Conservation (phyloP, 768 basidiomycete species). For the Suillus subluteus region DNA sequence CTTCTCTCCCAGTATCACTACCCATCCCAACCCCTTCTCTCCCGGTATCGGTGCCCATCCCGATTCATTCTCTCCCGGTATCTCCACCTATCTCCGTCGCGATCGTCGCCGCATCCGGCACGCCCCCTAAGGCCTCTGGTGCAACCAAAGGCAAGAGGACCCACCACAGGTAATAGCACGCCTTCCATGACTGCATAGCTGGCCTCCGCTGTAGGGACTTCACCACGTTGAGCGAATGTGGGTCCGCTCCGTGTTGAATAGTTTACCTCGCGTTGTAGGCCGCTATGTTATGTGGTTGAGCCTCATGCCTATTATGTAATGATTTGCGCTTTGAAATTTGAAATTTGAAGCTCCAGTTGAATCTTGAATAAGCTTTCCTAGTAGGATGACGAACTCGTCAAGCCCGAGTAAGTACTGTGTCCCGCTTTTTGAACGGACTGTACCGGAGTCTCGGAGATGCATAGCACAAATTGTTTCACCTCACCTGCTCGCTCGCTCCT, state of each 20-base stretch:
- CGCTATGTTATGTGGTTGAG: background rate
- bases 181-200: background rate
- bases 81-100: background rate
- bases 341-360: background rate
- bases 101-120: background rate
- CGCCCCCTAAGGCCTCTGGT: background rate
- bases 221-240: constrained; percentile 1
- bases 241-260: constrained; percentile 2
- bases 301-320: background rate
- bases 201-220: constrained; percentile 7
- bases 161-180: background rate
- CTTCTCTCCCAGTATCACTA: background rate
- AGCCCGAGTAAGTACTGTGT: background rate
- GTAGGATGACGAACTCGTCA: background rate
- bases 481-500: background rate
- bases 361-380: background rate
- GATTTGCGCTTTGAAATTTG: background rate
- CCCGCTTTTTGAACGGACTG: background rate
- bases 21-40: background rate
- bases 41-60: background rate
- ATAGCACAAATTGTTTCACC: background rate
- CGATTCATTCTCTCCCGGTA: background rate
- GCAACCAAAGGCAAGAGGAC: background rate
- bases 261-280: constrained; percentile 8
- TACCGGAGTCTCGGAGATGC: background rate